Evolutionary conservation across 805 yeast genomes (phyloP), one percentile per base, ranked within the genome.

Genomic region (Metschnikowia picachoensis): DNA sequence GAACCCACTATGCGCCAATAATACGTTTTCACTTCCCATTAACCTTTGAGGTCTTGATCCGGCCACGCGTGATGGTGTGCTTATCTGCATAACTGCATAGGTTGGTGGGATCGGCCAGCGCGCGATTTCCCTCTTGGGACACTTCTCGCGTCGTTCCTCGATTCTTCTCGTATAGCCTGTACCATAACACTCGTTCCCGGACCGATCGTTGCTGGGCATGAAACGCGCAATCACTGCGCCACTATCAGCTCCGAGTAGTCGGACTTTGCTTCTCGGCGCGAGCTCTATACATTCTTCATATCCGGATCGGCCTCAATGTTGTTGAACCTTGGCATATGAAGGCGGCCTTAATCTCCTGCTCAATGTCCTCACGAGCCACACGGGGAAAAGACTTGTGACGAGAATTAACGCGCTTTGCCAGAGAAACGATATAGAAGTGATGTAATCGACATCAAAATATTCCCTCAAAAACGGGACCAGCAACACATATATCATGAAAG

Each of bases 301-400:
- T 10, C 25, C 28, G 29, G 16, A 14, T 17, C 13, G 20, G 12
- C 20, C 3, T 43, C 52, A 82, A 45, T 78, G 83, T 50, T 87
- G 94, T 64, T 91, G 98, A 35, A 94, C 98, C 65, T 94, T 94
- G 8, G 97, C 97, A 64, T 94, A 94, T 60, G 88, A 89, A 30
- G 99, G 99, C 3, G 99, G 98, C 55, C 90, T 80, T 46, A 94
- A 65, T 50, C 73, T 81, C 52, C 96, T 77, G 60, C 84, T 82
- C 14, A 92, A 69, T 4, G 86, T 74, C 64, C 87, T 87, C 3
- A 83, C 82, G 2, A 85, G 69, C 97, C 97, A 92, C 1, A 92
- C 95, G 0, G 99, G 99, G 32, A 89, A 65, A 47, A 92, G 71
- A 7, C 96, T 85, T 4, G 87, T 68, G 0, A 80, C 73, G 35